Conservation (phyloP, 306 rosid genomes). For the Rosa persica region DNA sequence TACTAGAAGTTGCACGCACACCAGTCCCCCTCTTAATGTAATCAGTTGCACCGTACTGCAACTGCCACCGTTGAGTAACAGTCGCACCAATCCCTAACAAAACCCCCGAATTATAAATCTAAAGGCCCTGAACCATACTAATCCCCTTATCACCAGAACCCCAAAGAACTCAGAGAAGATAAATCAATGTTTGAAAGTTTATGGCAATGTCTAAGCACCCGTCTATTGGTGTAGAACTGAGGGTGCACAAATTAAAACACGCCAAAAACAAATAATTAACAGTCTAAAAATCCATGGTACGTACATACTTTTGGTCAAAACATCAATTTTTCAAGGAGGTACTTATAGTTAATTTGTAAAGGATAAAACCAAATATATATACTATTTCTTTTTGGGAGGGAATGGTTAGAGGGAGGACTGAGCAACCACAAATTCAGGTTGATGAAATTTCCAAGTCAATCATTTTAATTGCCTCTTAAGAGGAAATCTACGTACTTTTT, state of each 20-base stretch:
- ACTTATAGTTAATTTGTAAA: not conserved
- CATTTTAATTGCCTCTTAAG: not conserved
- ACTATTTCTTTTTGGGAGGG: not conserved
- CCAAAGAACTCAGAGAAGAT: not conserved
- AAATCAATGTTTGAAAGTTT: not conserved
- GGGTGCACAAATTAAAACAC: not conserved
- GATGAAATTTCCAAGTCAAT: too few relatives aligned
- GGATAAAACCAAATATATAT: not conserved
- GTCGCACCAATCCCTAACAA: too few relatives aligned
- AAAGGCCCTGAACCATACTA: too few relatives aligned
- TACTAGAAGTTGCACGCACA: too few relatives aligned
- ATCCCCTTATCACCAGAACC: too few relatives aligned
- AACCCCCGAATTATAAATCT: too few relatives aligned
- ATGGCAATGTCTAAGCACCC: not conserved
- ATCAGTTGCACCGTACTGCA: too few relatives aligned
- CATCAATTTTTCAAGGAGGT: not conserved
- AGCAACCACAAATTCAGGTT: not conserved
- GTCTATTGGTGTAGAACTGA: not conserved
- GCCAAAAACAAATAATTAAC: not conserved
- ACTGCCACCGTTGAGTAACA: too few relatives aligned
- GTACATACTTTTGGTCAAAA: too few relatives aligned
- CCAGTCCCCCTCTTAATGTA: too few relatives aligned
- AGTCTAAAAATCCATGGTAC: too few relatives aligned
- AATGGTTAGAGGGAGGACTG: not conserved
- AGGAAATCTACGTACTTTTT: too few relatives aligned